Conservation (phyloP, 768 basidiomycete genomes). For the Pleurotus tuber-regium region DNA sequence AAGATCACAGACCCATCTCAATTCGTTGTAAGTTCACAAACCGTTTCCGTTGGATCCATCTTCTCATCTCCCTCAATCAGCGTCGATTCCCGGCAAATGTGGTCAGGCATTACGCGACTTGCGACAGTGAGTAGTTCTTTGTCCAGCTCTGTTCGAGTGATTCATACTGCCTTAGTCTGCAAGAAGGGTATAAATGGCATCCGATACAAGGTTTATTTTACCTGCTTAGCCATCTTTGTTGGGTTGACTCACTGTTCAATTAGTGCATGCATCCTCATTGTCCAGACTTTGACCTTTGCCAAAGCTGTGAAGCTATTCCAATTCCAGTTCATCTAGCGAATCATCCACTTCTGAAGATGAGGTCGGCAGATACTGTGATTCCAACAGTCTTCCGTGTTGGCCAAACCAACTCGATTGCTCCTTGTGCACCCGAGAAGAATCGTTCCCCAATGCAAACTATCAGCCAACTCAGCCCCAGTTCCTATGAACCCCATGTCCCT, state of each 20-base stretch:
- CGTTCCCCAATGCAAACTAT: no score
- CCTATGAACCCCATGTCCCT: no score
- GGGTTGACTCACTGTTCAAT: not conserved
- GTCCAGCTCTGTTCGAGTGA: not conserved
- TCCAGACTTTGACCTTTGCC: slow-evolving; percentile 80
- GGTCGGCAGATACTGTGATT: slow-evolving; percentile 43
- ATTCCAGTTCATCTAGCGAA: slow-evolving; percentile 68
- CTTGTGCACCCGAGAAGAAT: no score
- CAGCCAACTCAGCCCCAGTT: no score
- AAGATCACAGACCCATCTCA: slow-evolving; percentile 52
- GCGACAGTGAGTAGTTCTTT: slow-evolving; percentile 42
- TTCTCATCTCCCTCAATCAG: slow-evolving; percentile 17
- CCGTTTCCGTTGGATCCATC: not conserved
- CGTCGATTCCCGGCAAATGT: slow-evolving; percentile 16
- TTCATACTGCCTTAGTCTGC: slow-evolving; percentile 37
- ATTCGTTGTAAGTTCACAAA: slow-evolving; percentile 54
- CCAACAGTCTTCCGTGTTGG: slow-evolving; percentile 42
- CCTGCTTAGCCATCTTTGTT: not conserved
- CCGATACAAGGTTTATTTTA: slow-evolving; percentile 66
- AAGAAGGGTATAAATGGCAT: slow-evolving; percentile 49
- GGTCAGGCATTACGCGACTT: slow-evolving; percentile 53
- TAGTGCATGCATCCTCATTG: slow-evolving; percentile 81
- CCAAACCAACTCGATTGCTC: no score
- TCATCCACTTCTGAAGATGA: slow-evolving; percentile 79
- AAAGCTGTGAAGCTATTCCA: slow-evolving; percentile 74